phyloP scores from a whole-genome alignment of 176 grass and related monocot species.

The Aegilops umbellulata region DNA sequence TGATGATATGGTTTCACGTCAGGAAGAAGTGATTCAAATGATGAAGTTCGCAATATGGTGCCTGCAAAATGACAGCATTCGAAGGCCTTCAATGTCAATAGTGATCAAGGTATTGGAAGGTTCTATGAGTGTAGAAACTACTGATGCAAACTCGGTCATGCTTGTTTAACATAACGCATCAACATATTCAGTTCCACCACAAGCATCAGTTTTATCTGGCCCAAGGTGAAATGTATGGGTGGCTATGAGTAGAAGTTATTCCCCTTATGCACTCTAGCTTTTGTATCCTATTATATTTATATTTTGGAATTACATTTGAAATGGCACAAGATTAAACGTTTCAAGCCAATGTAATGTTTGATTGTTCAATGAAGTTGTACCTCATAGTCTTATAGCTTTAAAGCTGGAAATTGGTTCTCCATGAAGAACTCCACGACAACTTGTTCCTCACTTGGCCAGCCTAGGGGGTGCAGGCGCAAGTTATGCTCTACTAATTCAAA shows the following conservation, averaged over 20 bases:
- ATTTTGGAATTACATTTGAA: background rate
- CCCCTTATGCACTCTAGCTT: background rate
- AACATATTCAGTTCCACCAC: too few relatives aligned
- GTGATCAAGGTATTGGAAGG: too few relatives aligned
- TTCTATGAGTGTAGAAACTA: too few relatives aligned
- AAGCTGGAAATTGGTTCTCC: background rate
- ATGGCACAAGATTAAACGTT: background rate
- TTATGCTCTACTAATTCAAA: too few relatives aligned
- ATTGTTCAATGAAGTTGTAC: background rate
- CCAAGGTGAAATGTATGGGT: background rate
- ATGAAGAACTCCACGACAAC: background rate
- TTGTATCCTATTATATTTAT: background rate
- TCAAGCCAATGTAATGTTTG: background rate
- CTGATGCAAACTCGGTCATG: too few relatives aligned
- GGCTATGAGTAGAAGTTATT: background rate
- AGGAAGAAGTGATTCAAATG: too few relatives aligned
- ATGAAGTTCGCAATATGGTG: too few relatives aligned
- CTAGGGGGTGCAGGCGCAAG: background rate
- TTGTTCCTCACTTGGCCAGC: background rate
- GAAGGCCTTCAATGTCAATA: too few relatives aligned
- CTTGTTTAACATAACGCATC: too few relatives aligned
- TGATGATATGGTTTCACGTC: too few relatives aligned
- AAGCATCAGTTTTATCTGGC: too few relatives aligned
- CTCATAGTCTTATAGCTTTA: background rate
- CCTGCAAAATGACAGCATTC: too few relatives aligned